phyloP scores from a whole-genome alignment of 345 rosid genomes.

The Erodium maritimum region DNA sequence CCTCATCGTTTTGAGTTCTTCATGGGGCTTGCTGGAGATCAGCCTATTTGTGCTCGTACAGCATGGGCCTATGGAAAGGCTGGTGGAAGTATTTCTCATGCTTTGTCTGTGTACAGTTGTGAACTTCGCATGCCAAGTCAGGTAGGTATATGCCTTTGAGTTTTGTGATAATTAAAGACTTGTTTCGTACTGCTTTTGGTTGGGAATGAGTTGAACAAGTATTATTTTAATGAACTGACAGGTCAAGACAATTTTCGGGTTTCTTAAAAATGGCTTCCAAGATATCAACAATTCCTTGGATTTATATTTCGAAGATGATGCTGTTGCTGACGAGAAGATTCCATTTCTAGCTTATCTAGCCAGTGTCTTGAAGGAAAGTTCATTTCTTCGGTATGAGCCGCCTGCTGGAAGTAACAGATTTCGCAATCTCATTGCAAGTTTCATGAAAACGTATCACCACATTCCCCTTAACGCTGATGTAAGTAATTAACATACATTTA shows the following conservation, averaged over 20 bases:
- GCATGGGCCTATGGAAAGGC: slow-evolving; percentile 97
- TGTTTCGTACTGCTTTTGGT: neutral
- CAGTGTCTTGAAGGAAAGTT: slow-evolving; percentile 43
- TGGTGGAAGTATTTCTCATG: slow-evolving; percentile 94
- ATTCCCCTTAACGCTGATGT: slow-evolving; percentile 71
- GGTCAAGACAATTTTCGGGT: slow-evolving; percentile 84
- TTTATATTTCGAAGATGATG: slow-evolving; percentile 79
- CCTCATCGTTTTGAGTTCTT: slow-evolving; percentile 97
- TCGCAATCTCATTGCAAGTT: slow-evolving; percentile 71
- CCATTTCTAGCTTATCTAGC: slow-evolving; percentile 93
- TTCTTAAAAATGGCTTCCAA: slow-evolving; percentile 76
- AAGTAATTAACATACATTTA: slow-evolving; percentile 21
- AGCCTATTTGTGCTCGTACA: slow-evolving; percentile 94
- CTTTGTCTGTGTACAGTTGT: slow-evolving; percentile 87
- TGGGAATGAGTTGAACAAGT: slow-evolving; percentile 5
- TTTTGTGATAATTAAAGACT: slow-evolving; percentile 1
- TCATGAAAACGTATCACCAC: slow-evolving; percentile 86
- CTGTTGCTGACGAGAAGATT: slow-evolving; percentile 96
- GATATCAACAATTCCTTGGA: slow-evolving; percentile 88
- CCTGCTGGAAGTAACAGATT: slow-evolving; percentile 84
- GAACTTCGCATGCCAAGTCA: slow-evolving; percentile 82
- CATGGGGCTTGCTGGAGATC: slow-evolving; percentile 93
- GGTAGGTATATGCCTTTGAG: slow-evolving; percentile 20
- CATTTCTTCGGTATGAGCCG: slow-evolving; percentile 76
- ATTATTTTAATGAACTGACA: slow-evolving; percentile 23